Percentiles rank a stretch among this genome's conserved stretches.
Evolutionary conservation across 2,329 filamentous ascomycete genomes (phyloP).

Genomic region (Aspergillus sp.): DNA sequence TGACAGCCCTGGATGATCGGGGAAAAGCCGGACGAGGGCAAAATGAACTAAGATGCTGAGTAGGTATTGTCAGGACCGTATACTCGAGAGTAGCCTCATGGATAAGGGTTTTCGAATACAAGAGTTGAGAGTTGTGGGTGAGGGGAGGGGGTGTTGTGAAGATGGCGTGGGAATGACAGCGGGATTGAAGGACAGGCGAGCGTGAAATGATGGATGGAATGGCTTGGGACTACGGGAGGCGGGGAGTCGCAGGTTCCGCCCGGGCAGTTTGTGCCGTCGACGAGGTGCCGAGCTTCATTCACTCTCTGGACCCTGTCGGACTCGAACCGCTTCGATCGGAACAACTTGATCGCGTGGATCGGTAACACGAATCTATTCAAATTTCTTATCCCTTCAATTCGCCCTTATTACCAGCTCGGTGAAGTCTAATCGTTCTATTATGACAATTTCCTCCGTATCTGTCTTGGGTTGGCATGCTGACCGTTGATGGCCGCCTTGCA

Average conservation of each 20-base stretch:
- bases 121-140: not conserved
- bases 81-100: slow-evolving; percentile 32
- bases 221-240: slow-evolving; percentile 36
- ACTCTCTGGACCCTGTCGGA: not conserved
- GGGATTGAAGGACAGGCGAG: slow-evolving; percentile 22
- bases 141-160: not conserved
- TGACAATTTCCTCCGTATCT: not conserved
- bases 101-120: slow-evolving; percentile 19
- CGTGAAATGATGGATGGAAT: slow-evolving; percentile 26
- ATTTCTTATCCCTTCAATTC: not conserved
- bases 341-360: not conserved
- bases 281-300: slow-evolving; percentile 1
- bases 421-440: not conserved
- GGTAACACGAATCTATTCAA: not conserved
- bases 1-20: slow-evolving; percentile 25
- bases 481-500: slow-evolving; percentile 16
- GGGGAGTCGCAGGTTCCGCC: slow-evolving; percentile 34
- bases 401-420: not conserved
- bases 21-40: slow-evolving; percentile 14
- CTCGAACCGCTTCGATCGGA: not conserved
- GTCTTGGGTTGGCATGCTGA: not conserved
- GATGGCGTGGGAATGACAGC: slow-evolving; percentile 6
- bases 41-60: slow-evolving; percentile 10
- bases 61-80: slow-evolving; percentile 28
- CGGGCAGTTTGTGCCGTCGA: slow-evolving; percentile 12